A percentile compares a stretch with the other conserved stretches of the same genome.
phyloP scores from a whole-genome alignment of 2,329 filamentous ascomycete species.

The Ophiostoma populinum region DNA sequence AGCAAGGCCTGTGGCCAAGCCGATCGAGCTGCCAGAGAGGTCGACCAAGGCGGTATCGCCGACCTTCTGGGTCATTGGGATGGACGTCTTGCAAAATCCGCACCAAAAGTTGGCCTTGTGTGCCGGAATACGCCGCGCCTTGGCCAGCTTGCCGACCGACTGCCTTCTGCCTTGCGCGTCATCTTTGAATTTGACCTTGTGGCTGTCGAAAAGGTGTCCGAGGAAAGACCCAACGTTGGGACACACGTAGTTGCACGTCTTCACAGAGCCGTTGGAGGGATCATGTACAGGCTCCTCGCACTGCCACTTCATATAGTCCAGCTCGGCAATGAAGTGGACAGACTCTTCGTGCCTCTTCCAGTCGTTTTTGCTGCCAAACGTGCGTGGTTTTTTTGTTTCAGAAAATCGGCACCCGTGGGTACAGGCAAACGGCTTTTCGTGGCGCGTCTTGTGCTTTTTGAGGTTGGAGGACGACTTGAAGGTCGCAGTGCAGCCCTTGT shows the following conservation, averaged over 20 bases:
- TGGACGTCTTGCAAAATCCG: conserved; percentile 55
- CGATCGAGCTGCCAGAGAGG: too few relatives aligned
- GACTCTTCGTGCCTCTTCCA: conserved; percentile 82
- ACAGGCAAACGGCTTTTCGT: conserved; percentile 70
- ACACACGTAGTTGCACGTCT: neutral
- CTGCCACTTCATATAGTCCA: conserved; percentile 35
- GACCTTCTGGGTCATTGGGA: too few relatives aligned
- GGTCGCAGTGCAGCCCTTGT: neutral
- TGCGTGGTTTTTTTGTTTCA: conserved; percentile 27
- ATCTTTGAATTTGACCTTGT: conserved; percentile 24
- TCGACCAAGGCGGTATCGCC: too few relatives aligned
- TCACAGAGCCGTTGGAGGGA: too few relatives aligned
- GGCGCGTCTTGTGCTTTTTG: conserved; percentile 65
- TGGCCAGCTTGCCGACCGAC: conserved; percentile 28
- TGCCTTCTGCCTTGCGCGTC: too few relatives aligned
- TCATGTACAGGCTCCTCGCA: conserved; percentile 31
- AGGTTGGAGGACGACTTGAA: neutral
- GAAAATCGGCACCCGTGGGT: conserved; percentile 28
- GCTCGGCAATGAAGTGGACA: conserved; percentile 39
- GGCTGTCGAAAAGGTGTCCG: conserved; percentile 12
- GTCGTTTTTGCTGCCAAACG: conserved; percentile 84
- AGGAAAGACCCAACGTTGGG: neutral
- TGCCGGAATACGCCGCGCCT: conserved; percentile 45
- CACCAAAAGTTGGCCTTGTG: conserved; percentile 64
- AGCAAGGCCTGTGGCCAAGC: conserved; percentile 18